Evolutionary conservation across 2,329 filamentous ascomycete species (phyloP).

Genomic region (Alternaria dauci): DNA sequence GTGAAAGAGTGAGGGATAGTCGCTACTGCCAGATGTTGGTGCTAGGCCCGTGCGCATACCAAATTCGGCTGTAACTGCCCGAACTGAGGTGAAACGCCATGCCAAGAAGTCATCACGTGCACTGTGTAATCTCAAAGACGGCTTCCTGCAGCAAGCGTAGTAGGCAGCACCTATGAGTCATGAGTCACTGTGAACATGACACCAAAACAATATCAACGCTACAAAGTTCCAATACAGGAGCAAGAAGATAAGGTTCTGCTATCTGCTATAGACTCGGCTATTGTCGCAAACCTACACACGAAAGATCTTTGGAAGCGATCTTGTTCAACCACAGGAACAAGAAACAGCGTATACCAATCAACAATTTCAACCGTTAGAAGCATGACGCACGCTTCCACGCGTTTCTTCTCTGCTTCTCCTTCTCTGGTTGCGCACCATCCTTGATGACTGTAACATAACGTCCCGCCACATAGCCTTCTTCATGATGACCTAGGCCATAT

Average conservation of each 20-base stretch:
- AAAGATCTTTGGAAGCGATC: rapidly evolving
- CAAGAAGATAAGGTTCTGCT: background rate
- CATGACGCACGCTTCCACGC: background rate
- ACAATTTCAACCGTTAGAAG: background rate
- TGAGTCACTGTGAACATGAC: background rate
- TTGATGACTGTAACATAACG: background rate
- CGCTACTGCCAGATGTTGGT: background rate
- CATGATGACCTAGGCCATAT: background rate
- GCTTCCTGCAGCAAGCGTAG: background rate
- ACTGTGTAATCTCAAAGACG: background rate
- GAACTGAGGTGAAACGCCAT: constrained; percentile 11
- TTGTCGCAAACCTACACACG: background rate
- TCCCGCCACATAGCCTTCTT: background rate
- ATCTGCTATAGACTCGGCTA: background rate
- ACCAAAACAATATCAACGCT: background rate
- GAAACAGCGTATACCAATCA: rapidly evolving
- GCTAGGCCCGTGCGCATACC: constrained; percentile 13
- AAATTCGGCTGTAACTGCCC: background rate
- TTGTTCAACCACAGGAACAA: rapidly evolving
- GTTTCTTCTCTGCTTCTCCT: background rate
- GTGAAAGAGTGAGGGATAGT: constrained; percentile 1
- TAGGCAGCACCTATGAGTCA: background rate
- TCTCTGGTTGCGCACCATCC: background rate
- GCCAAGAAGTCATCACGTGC: constrained; percentile 20
- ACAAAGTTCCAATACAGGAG: background rate